These are phyloP conservation scores for Carex cristatella DNA, from an alignment of 176 grass and related monocot genomes.

Conservation along the genomic window DNA sequence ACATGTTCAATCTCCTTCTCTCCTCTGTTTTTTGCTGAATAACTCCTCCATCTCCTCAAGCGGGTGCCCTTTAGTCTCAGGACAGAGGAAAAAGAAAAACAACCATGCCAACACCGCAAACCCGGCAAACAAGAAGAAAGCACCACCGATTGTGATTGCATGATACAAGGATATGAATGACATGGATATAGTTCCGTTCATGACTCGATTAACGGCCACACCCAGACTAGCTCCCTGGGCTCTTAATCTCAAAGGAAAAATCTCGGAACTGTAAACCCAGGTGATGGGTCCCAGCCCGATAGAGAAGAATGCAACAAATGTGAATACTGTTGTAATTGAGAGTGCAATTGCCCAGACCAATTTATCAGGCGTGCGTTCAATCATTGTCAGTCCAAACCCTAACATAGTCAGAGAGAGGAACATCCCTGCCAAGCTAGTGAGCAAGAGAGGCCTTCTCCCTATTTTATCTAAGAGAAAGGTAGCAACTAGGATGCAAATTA, in stretches of 20 bases:
- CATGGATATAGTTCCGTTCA: slow-evolving; percentile 63
- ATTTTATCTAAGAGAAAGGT: slow-evolving; percentile 75
- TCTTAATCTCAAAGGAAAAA: slow-evolving; percentile 65
- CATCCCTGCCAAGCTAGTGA: slow-evolving; percentile 67
- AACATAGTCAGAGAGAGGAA: slow-evolving; percentile 46
- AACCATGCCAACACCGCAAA: slow-evolving; percentile 52
- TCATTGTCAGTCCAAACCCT: slow-evolving; percentile 35
- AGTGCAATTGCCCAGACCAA: slow-evolving; percentile 26
- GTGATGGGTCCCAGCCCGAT: slow-evolving; percentile 62
- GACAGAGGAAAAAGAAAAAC: slow-evolving; percentile 66
- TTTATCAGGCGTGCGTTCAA: slow-evolving; percentile 8
- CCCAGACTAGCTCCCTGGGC: slow-evolving; percentile 63
- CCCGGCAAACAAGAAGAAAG: slow-evolving; percentile 69
- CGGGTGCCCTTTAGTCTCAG: slow-evolving; percentile 61
- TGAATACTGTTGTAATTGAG: slow-evolving; percentile 44
- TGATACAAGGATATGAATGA: slow-evolving; percentile 71
- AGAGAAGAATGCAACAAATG: slow-evolving; percentile 65
- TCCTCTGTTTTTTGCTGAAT: slow-evolving; percentile 32
- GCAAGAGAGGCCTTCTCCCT: slow-evolving; percentile 67
- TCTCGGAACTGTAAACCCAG: slow-evolving; percentile 95
- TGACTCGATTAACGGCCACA: slow-evolving; percentile 57
- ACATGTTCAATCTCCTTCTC: background rate
- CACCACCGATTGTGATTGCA: slow-evolving; percentile 54
- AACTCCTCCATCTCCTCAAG: slow-evolving; percentile 67
- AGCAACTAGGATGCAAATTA: slow-evolving; percentile 53